Base-by-base conservation (phyloP, 345 rosid species). In the Aethionema arabicum region DNA sequence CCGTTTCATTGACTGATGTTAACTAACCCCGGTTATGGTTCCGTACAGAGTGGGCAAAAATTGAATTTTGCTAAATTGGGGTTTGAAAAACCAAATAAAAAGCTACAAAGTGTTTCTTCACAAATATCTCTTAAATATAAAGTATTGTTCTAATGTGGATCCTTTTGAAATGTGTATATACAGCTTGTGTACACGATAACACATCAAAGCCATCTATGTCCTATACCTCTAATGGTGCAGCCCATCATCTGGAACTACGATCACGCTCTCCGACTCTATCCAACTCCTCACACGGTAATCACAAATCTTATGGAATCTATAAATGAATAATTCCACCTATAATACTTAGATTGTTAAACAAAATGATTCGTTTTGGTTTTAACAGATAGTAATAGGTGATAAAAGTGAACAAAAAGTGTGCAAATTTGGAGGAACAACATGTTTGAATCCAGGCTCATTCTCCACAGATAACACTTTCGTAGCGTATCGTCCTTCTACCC, bases 201-300 rank as follows among this genome's bases (percentile, higher is more conserved):
- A n/a, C 96, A 90, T 74, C 97, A 93, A 69, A 83, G 99, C 76
- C 99, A 93, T 76, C 79, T 93, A 39, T 87, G 99, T 40, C 99
- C 97, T 32, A 79, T 93, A 14, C 99, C 97, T 76, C 96, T 93
- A 32, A 70, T 84, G 64, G 83, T 83, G 47, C 99, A 90, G 59
- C 96, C 97, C 41, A 79, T 93, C 51, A 85, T 90, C 54, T 93
- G 99, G 99, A 93, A 90, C 71, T 93, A 84, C 14, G 99, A 90
- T 62, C 97, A 90, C 76, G 61, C 79, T 74, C 97, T 93, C 63
- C 88, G 84, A 77, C 85, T 90, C 10, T 90, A 81, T 76, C 99
- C 99, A 44, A 81, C 90, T 75, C 97, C 99, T 52, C 82, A 93
- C 49, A 75, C 88, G 91, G 99, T 93, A 78, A 12, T 42, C 39